Evolutionary conservation across 495 filamentous ascomycete genomes (phyloP).

Genomic region (Xylaria venustula): DNA sequence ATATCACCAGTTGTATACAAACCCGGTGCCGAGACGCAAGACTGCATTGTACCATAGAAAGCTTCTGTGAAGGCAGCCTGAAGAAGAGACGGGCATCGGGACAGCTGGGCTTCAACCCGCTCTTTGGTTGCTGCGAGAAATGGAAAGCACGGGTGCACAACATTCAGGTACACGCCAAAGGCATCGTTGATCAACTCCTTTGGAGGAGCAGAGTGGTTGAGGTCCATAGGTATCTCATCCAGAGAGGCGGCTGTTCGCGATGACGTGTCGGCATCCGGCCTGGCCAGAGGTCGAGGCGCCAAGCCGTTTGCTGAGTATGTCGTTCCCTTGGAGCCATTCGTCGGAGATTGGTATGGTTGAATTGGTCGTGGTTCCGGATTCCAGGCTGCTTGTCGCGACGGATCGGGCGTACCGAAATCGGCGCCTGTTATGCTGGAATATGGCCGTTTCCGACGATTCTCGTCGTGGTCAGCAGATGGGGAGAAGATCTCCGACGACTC

Average conservation of each 20-base stretch:
- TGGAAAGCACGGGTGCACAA: conserved; percentile 73
- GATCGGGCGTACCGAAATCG: conserved; percentile 32
- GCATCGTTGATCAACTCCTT: conserved; percentile 44
- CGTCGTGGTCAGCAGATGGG: conserved; percentile 31
- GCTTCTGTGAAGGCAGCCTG: conserved; percentile 73
- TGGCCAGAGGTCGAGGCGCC: conserved; percentile 33
- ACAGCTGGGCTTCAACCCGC: conserved; percentile 59
- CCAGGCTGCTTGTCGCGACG: conserved; percentile 32
- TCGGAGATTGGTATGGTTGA: conserved; percentile 35
- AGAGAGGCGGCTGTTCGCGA: conserved; percentile 31
- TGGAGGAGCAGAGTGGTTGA: conserved; percentile 24
- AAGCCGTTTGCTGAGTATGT: conserved; percentile 45
- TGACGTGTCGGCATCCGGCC: conserved; percentile 23
- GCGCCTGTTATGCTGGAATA: conserved; percentile 47
- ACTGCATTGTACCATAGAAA: conserved; percentile 60
- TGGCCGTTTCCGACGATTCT: conserved; percentile 41
- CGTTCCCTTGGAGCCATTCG: conserved; percentile 18
- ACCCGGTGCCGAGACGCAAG: conserved; percentile 47
- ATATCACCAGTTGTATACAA: conserved; percentile 37
- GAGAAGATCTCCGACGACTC: conserved; percentile 38
- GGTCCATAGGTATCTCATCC: conserved; percentile 29
- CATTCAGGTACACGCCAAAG: conserved; percentile 64
- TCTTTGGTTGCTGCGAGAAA: conserved; percentile 67
- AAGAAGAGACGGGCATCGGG: conserved; percentile 57
- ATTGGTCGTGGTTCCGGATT: conserved; percentile 39